phyloP scores from a whole-genome alignment of 164 flowering plant genomes.

The Magnolia changhungtana region DNA sequence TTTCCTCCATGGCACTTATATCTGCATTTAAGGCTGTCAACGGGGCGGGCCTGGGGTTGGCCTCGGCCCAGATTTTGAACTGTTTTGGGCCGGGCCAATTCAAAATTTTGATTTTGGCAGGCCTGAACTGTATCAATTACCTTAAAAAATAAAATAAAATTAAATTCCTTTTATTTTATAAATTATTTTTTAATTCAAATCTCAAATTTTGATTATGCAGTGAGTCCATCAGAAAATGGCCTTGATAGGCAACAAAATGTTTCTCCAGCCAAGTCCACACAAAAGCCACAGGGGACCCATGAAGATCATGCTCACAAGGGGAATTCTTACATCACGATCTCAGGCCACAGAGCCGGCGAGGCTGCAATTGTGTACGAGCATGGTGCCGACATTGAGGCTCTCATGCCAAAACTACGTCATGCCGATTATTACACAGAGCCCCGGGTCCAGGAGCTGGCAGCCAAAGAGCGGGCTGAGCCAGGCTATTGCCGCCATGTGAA shows the following conservation, averaged over 20 bases:
- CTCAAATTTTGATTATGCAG: not conserved
- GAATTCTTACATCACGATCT: slow-evolving; percentile 42
- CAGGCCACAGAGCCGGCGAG: slow-evolving; percentile 75
- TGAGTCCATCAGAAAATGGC: not conserved
- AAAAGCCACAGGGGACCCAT: slow-evolving; percentile 48
- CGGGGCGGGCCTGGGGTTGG: too few species aligned
- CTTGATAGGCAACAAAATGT: not conserved
- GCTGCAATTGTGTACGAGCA: slow-evolving; percentile 80
- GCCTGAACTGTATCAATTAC: too few species aligned
- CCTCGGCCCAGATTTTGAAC: too few species aligned
- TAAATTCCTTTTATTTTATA: not conserved
- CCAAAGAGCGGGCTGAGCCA: slow-evolving; percentile 80
- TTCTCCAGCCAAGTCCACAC: slow-evolving; percentile 9
- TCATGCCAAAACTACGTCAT: slow-evolving; percentile 77
- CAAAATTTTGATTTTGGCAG: too few species aligned
- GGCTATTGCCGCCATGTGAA: slow-evolving; percentile 72
- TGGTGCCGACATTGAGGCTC: slow-evolving; percentile 80
- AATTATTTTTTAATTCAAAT: not conserved
- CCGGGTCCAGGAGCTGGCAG: slow-evolving; percentile 76
- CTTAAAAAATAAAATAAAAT: too few species aligned
- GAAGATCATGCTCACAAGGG: slow-evolving; percentile 41
- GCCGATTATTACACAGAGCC: slow-evolving; percentile 92
- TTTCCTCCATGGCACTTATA: too few species aligned
- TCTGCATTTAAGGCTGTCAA: too few species aligned
- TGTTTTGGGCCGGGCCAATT: too few species aligned